Evolutionary conservation across 2,329 filamentous ascomycete species (phyloP).

Genomic region (Seiridium unicorne): DNA sequence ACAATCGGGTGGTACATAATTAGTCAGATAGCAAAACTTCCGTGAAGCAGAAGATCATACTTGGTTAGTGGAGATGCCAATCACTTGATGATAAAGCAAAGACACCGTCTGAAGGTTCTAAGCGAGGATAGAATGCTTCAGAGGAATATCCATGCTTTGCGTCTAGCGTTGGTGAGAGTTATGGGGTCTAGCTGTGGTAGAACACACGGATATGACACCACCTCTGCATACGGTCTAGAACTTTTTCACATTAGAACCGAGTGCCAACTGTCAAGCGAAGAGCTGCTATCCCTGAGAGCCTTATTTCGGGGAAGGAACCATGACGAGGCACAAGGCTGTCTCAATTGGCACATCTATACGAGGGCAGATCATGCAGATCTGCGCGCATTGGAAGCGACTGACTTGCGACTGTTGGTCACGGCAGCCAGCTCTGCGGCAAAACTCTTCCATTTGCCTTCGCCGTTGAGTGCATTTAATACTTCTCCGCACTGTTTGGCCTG

Average conservation of each 20-base stretch:
- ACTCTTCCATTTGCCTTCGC: no score
- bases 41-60: constrained; percentile 8
- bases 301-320: constrained; percentile 5
- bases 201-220: constrained; percentile 7
- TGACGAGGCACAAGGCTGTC: constrained; percentile 5
- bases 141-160: constrained; percentile 7
- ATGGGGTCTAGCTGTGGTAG: not conserved
- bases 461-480: no score
- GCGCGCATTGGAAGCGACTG: not conserved
- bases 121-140: constrained; percentile 4
- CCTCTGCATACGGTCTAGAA: constrained; percentile 4
- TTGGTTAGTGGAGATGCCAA: not conserved
- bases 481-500: no score
- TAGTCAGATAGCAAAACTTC: not conserved
- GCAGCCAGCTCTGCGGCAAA: not conserved
- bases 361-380: not conserved
- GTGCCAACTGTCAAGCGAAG: constrained; percentile 6
- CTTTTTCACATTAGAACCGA: not conserved
- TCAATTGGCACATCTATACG: not conserved
- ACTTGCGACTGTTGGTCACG: not conserved
- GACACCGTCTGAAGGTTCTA: constrained; percentile 1
- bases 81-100: not conserved
- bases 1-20: not conserved
- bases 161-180: not conserved
- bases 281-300: constrained; percentile 3